Conservation (phyloP, 2,329 filamentous ascomycete species). For the Calonectria multiphialidica region DNA sequence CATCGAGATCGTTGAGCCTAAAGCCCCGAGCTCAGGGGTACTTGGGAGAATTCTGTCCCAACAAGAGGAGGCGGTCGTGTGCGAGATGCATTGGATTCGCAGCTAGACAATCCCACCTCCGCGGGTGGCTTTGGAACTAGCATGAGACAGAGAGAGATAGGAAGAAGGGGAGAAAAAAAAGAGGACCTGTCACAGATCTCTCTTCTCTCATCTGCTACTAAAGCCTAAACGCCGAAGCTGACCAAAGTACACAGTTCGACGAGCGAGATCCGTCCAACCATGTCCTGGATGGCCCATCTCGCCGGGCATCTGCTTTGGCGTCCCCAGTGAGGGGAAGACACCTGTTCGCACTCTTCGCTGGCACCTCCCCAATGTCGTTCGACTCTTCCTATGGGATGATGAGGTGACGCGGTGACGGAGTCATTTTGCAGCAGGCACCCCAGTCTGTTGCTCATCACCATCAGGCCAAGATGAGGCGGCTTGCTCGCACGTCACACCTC, state of each 20-base stretch:
- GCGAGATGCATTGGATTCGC: not conserved
- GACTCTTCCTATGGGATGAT: constrained; percentile 3
- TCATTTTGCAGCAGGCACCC: constrained; percentile 13
- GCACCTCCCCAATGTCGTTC: constrained; percentile 7
- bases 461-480: not conserved
- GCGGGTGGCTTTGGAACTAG: constrained; percentile 4
- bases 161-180: not conserved
- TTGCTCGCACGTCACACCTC: constrained; percentile 5
- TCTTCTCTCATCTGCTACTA: constrained; percentile 17
- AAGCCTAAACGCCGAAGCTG: constrained; percentile 2
- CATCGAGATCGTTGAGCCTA: constrained; percentile 22
- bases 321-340: constrained; percentile 13
- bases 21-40: not conserved
- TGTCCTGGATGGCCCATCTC: constrained; percentile 5
- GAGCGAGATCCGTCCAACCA: constrained; percentile 5
- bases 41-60: not conserved
- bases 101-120: not conserved
- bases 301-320: not conserved
- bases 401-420: constrained; percentile 10
- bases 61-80: constrained; percentile 7
- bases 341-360: not conserved
- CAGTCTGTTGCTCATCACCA: not conserved
- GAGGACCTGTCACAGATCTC: constrained; percentile 8
- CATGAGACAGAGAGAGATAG: constrained; percentile 2
- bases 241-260: not conserved